A percentile compares a stretch with the other conserved stretches of the same genome.
Conservation (phyloP, 129 eudicot species). For the Helichrysum umbraculigerum region DNA sequence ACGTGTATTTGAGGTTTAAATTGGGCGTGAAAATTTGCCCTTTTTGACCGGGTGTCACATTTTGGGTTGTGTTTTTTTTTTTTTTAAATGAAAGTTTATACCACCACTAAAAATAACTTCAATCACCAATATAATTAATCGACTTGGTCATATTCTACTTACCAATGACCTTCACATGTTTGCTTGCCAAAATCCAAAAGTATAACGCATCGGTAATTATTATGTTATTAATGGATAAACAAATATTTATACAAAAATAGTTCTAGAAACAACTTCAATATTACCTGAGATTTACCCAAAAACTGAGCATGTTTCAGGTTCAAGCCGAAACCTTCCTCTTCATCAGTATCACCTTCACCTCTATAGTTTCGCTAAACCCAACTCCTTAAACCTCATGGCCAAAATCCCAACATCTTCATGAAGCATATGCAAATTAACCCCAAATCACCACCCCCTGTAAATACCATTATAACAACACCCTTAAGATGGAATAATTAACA, state of each 20-base stretch:
- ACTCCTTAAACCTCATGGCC: slow-evolving; percentile 56
- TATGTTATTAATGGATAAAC: neutral
- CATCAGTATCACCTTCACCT: slow-evolving; percentile 37
- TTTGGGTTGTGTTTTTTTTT: too few relatives aligned
- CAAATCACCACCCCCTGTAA: slow-evolving; percentile 33
- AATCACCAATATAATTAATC: neutral
- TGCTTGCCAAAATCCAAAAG: too few relatives aligned
- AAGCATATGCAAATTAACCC: slow-evolving; percentile 40
- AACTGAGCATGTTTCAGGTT: slow-evolving; percentile 49
- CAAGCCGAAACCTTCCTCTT: slow-evolving; percentile 54
- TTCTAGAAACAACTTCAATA: neutral
- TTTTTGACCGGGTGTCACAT: too few relatives aligned
- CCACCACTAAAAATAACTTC: neutral
- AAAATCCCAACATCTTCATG: slow-evolving; percentile 69
- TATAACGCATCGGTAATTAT: neutral
- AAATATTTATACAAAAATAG: neutral
- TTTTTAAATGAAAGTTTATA: neutral
- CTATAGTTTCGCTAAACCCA: slow-evolving; percentile 50
- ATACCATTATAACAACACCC: slow-evolving; percentile 28
- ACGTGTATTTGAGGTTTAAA: too few relatives aligned
- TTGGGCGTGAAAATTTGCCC: too few relatives aligned
- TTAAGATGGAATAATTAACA: too few relatives aligned
- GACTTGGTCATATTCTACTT: neutral
- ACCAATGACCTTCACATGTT: too few relatives aligned
- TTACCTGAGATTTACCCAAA: slow-evolving; percentile 53